A percentile compares a stretch with the other conserved stretches of the same genome.
Conservation (phyloP, 192 early-diverging fungal genomes). For the Backusella psychrophila region DNA sequence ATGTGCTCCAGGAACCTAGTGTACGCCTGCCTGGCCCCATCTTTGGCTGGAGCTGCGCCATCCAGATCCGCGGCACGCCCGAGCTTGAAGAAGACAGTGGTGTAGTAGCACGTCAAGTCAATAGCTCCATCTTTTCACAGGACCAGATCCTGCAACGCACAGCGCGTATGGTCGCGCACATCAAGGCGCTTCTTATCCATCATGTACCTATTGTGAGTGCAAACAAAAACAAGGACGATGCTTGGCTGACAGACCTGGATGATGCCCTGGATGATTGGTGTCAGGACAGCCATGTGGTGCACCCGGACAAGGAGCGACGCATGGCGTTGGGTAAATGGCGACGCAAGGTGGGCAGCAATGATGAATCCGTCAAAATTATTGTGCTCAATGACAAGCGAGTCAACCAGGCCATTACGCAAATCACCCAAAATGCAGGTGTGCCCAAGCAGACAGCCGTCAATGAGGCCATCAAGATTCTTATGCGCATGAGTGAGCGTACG, state of each 20-base stretch:
- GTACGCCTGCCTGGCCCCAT: constrained; percentile 13
- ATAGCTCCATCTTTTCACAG: constrained; percentile 28
- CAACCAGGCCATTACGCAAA: constrained; percentile 24
- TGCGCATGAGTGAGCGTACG: constrained; percentile 39
- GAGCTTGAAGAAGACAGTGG: background rate
- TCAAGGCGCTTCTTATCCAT: constrained; percentile 16
- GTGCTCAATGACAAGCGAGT: constrained; percentile 39
- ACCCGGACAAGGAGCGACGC: constrained; percentile 10
- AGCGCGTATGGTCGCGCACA: constrained; percentile 24
- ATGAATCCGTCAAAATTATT: constrained; percentile 37
- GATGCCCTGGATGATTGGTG: constrained; percentile 37
- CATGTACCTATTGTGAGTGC: background rate
- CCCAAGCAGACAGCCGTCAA: constrained; percentile 34
- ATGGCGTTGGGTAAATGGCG: constrained; percentile 35
- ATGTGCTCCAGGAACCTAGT: constrained; percentile 16
- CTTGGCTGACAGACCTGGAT: constrained; percentile 35
- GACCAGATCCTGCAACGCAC: constrained; percentile 24
- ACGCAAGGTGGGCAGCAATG: constrained; percentile 34
- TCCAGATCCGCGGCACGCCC: background rate
- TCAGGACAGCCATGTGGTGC: constrained; percentile 21
- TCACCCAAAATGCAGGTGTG: constrained; percentile 36
- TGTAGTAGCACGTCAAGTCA: constrained; percentile 23
- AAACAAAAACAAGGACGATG: constrained; percentile 24
- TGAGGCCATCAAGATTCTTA: constrained; percentile 32
- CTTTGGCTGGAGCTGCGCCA: constrained; percentile 27